Evolutionary conservation across 2,329 filamentous ascomycete species (phyloP), one percentile per base, ranked within the genome.

Genomic region (Neurospora sp.): DNA sequence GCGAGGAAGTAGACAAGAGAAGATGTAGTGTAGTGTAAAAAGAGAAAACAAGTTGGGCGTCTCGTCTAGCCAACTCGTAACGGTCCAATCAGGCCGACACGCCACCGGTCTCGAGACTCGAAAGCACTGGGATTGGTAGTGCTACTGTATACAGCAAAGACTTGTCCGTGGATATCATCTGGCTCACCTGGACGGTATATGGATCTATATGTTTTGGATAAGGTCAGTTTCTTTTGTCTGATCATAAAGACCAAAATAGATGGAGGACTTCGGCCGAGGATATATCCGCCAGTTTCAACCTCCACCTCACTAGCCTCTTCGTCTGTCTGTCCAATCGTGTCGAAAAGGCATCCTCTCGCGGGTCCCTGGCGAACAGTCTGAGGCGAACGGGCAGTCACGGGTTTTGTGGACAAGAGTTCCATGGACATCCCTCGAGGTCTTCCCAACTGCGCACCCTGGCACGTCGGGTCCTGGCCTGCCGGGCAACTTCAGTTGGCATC

Each of bases 51-150:
- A 33, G 23, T 62, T 33, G 52, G 23, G 23, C 15, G 28, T 62
- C 52, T 62, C 28, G 3, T 17, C 15, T 33, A 17, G 52, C 52
- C 52, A 33, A 23, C 46, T 57, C 23, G 46, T 33, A 57, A 57
- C 6, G 17, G 46, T 57, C 12, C 23, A 68, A 70, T 71, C 70
- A 71, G 71, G 69, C 71, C 70, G 70, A 71, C 70, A 70, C 52
- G 41, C 70, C 70, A 71, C 68, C 67, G 10, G 28, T 17, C 23
- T 62, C 23, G 52, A 62, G 52, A 62, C 52, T 62, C 12, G 23
- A 33, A 17, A 33, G 52, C 23, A 15, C 52, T 62, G 6, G 12
- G 23, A 62, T 33, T 62, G 23, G 23, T 57, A 17, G 23, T 33
- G 23, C 15, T 33, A 62, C 23, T 33, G 52, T 62, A 62, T 17